A percentile compares a stretch with the other conserved stretches of the same genome.
phyloP scores from a whole-genome alignment of 352 stramenopile genomes.

The Pythium folliculosum region DNA sequence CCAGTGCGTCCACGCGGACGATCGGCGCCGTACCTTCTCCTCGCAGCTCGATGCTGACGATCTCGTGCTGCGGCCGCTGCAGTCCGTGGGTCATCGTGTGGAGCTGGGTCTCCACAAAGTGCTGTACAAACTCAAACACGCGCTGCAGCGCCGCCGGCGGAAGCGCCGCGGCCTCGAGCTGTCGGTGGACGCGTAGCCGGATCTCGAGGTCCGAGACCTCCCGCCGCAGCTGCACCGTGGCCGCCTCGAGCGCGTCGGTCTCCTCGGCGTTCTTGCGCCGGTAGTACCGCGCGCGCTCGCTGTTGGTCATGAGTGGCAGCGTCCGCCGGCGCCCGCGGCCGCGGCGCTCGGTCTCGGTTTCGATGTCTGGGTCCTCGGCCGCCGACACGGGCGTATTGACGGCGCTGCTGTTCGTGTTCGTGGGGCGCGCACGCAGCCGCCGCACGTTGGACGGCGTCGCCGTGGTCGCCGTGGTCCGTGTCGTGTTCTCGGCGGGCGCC shows the following conservation, averaged over 20 bases:
- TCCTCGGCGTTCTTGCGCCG: conserved; percentile 7
- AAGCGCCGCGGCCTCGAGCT: not conserved
- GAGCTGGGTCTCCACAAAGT: conserved; percentile 1
- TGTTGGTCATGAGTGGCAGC: conserved; percentile 15
- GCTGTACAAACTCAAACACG: not conserved
- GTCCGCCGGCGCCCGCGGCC: conserved; percentile 3
- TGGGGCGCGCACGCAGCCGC: no score
- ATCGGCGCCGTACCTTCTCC: conserved; percentile 1
- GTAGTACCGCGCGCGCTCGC: conserved; percentile 18
- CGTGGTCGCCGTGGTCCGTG: no score
- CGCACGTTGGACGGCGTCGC: no score
- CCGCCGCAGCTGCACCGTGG: not conserved
- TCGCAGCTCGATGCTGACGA: not conserved
- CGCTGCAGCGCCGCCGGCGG: not conserved
- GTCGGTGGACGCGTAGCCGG: not conserved
- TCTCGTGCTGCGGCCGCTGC: not conserved
- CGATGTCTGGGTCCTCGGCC: no score
- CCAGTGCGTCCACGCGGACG: not conserved
- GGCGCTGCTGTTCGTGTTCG: no score
- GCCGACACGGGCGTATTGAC: no score
- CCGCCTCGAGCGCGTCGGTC: not conserved
- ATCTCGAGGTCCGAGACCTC: conserved; percentile 1
- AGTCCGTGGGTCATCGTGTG: not conserved
- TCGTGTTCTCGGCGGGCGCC: no score
- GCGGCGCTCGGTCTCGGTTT: no score